phyloP scores from a whole-genome alignment of 495 filamentous ascomycete species.

The Choiromyces venosus region DNA sequence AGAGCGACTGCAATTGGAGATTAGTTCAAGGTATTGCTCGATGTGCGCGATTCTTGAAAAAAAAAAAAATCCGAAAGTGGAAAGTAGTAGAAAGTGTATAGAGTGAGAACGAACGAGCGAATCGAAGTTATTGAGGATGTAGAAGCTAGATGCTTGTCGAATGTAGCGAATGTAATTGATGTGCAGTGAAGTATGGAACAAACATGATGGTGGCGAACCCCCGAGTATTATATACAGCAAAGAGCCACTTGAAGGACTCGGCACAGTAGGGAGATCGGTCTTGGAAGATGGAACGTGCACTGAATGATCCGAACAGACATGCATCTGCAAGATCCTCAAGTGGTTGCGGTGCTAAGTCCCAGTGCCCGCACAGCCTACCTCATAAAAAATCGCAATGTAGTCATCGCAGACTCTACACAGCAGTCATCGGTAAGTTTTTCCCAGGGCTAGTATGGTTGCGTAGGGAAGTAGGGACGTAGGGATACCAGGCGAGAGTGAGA shows the following conservation, averaged over 20 bases:
- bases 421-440: slow-evolving; percentile 32
- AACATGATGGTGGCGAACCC: slow-evolving; percentile 15
- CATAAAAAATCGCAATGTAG: slow-evolving; percentile 20
- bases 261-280: neutral
- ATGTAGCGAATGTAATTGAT: slow-evolving; percentile 14
- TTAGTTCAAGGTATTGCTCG: neutral
- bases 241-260: neutral
- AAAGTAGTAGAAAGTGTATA: slow-evolving; percentile 2
- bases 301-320: slow-evolving; percentile 19
- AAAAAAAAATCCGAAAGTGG: neutral
- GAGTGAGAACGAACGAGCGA: neutral
- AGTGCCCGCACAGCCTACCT: slow-evolving; percentile 31
- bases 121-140: slow-evolving; percentile 6
- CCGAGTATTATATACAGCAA: slow-evolving; percentile 31
- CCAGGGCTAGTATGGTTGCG: slow-evolving; percentile 13
- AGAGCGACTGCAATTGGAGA: slow-evolving; percentile 8
- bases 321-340: neutral
- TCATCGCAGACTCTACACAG: slow-evolving; percentile 29
- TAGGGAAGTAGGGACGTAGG: neutral
- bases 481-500: neutral
- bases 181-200: slow-evolving; percentile 5
- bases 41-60: neutral
- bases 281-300: slow-evolving; percentile 27
- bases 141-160: slow-evolving; percentile 6
- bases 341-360: slow-evolving; percentile 6